Evolutionary conservation across 2,329 filamentous ascomycete species (phyloP).

Genomic region (Ophiocordyceps camponoti-rufipedis): DNA sequence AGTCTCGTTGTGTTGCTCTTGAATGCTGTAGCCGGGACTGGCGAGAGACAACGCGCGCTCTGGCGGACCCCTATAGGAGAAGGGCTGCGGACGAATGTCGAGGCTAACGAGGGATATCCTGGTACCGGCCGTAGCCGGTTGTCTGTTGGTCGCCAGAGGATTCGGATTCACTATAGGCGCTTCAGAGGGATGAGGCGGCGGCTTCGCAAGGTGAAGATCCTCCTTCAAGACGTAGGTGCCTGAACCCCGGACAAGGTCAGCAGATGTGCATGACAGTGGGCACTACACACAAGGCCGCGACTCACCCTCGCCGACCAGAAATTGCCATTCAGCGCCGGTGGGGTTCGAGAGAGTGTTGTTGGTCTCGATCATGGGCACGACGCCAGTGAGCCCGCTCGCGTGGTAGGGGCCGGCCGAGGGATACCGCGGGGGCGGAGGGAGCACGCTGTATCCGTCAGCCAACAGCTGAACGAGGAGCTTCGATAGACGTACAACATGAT

Average conservation of each 20-base stretch:
- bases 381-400: slow-evolving; percentile 47
- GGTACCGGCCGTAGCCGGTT: slow-evolving; percentile 70
- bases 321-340: slow-evolving; percentile 66
- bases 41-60: slow-evolving; percentile 28
- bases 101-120: slow-evolving; percentile 64
- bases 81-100: slow-evolving; percentile 39
- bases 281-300: not conserved
- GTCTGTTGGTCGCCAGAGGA: slow-evolving; percentile 68
- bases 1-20: slow-evolving; percentile 42
- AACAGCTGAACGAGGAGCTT: slow-evolving; percentile 1
- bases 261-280: not conserved
- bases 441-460: slow-evolving; percentile 35
- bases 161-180: slow-evolving; percentile 75
- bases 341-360: slow-evolving; percentile 77
- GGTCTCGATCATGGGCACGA: slow-evolving; percentile 71
- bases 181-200: slow-evolving; percentile 89
- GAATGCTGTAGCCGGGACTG: slow-evolving; percentile 29
- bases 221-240: slow-evolving; percentile 84
- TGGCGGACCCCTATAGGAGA: slow-evolving; percentile 35
- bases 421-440: slow-evolving; percentile 77
- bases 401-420: slow-evolving; percentile 55
- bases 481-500: slow-evolving; percentile 11
- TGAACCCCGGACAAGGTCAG: not conserved
- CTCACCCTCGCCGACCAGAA: slow-evolving; percentile 81
- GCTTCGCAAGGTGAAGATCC: slow-evolving; percentile 80